Evolutionary conservation across 306 rosid genomes (phyloP).

Genomic region (Vigna angularis): DNA sequence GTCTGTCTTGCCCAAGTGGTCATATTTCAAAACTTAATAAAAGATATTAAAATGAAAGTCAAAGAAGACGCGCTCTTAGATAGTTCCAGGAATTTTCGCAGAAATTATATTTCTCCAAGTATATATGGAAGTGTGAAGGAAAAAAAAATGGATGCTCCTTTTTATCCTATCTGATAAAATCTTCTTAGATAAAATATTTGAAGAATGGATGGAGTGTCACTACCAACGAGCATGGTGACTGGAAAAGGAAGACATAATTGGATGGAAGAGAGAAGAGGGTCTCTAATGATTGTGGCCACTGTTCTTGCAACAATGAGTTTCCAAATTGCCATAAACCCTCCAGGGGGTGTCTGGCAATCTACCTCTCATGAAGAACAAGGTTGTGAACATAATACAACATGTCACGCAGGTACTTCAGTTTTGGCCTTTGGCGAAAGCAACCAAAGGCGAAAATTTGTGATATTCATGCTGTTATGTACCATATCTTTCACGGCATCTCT

Average conservation of each 20-base stretch:
- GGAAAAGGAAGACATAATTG: conserved; percentile 4
- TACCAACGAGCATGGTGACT: background rate
- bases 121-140: background rate
- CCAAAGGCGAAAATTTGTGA: background rate
- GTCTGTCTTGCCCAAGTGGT: no score
- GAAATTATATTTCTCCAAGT: background rate
- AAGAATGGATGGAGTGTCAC: conserved; percentile 5
- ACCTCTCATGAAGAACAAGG: background rate
- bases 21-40: no score
- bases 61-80: no score
- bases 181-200: background rate
- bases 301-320: conserved; percentile 44
- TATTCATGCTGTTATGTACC: conserved; percentile 36
- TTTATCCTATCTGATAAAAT: background rate
- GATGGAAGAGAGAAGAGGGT: conserved; percentile 42
- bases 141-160: background rate
- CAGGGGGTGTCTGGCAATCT: conserved; percentile 51
- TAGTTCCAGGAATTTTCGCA: background rate
- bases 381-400: background rate
- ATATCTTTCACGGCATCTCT: conserved; percentile 45
- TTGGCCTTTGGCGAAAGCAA: conserved; percentile 1
- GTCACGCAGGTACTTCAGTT: conserved; percentile 45
- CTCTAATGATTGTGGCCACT: conserved; percentile 43
- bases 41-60: no score
- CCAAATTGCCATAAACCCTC: conserved; percentile 41